Conservation (phyloP, 306 rosid species). For the Canavalia ensiformis region DNA sequence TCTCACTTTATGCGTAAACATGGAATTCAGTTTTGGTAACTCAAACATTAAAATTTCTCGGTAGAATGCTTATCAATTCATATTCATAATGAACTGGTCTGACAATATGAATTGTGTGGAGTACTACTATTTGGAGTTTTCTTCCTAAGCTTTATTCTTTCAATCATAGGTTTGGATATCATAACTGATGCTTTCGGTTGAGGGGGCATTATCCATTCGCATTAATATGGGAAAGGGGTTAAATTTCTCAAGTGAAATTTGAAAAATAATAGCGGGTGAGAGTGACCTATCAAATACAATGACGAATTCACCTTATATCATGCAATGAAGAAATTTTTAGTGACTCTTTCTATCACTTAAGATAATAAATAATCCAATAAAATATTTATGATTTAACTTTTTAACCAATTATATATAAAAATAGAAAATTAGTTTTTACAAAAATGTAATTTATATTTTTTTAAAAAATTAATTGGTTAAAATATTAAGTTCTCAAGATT, state of each 20-base stretch:
- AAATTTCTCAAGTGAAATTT: constrained; percentile 38
- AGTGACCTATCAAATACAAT: constrained; percentile 45
- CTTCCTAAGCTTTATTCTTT: constrained; percentile 12
- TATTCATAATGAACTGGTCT: constrained; percentile 11
- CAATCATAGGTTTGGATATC: constrained; percentile 5
- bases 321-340: too few species aligned
- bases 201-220: constrained; percentile 31
- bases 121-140: constrained; percentile 13
- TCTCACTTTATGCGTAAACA: background rate
- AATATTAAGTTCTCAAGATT: too few species aligned
- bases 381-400: too few species aligned
- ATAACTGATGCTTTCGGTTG: constrained; percentile 26
- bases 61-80: too few species aligned
- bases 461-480: too few species aligned
- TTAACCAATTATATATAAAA: too few species aligned
- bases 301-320: background rate
- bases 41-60: background rate
- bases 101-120: constrained; percentile 6
- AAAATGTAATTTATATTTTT: too few species aligned
- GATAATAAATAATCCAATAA: too few species aligned
- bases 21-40: constrained; percentile 1
- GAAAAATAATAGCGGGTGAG: constrained; percentile 47
- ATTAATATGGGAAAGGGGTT: constrained; percentile 36
- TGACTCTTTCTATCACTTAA: too few species aligned
- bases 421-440: too few species aligned